Evolutionary conservation across 2,329 filamentous ascomycete genomes (phyloP).

Genomic region (Aspergillus udagawae): DNA sequence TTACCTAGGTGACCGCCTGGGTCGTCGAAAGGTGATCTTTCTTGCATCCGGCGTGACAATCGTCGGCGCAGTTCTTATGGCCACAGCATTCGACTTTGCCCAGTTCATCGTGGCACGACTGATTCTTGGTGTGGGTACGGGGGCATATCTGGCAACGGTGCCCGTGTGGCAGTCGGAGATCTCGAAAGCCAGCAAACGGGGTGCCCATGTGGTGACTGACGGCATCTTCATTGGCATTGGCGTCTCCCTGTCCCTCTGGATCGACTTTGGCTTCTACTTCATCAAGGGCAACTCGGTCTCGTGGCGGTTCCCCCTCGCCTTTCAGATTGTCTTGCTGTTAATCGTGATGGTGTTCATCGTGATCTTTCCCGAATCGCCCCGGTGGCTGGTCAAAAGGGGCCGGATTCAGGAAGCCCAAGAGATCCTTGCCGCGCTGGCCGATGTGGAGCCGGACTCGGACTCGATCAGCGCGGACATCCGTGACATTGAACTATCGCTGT

Average conservation of each 20-base stretch:
- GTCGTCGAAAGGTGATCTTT: conserved; percentile 43
- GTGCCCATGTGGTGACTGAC: conserved; percentile 49
- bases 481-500: conserved; percentile 39
- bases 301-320: conserved; percentile 43
- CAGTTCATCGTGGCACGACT: conserved; percentile 46
- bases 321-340: conserved; percentile 33
- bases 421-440: conserved; percentile 38
- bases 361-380: conserved; percentile 37
- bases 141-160: conserved; percentile 44
- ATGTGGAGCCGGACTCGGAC: conserved; percentile 39
- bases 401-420: conserved; percentile 31
- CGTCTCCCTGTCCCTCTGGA: conserved; percentile 46
- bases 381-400: conserved; percentile 46
- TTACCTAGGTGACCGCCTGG: conserved; percentile 43
- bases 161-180: conserved; percentile 45
- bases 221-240: conserved; percentile 46
- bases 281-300: conserved; percentile 35
- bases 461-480: conserved; percentile 36
- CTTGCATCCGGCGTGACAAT: conserved; percentile 36
- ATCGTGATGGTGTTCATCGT: conserved; percentile 32
- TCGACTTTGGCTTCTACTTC: conserved; percentile 44
- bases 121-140: conserved; percentile 42
- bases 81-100: conserved; percentile 39
- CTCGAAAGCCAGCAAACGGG: conserved; percentile 41
- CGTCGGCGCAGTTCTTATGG: conserved; percentile 44